Base-by-base conservation (phyloP, 2,329 filamentous ascomycete genomes). In the Colletotrichum graminicola region DNA sequence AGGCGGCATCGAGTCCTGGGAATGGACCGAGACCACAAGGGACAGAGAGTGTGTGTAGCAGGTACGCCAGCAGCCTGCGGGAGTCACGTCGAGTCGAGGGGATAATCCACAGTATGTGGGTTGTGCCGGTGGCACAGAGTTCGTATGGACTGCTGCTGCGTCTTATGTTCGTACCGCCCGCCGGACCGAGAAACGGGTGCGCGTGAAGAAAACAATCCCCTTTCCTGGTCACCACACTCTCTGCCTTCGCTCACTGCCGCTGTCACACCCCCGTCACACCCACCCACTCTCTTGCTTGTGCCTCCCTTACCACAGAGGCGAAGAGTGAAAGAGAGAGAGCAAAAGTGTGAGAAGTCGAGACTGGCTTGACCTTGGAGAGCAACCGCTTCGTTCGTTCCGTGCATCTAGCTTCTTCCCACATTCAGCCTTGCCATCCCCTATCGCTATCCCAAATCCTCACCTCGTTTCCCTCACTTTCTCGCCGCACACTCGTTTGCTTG, bases 181-280 rank as follows among this genome's bases (percentile, higher is more conserved):
- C 72, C 73, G 72, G 41, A 72, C 23, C 5, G 6, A 16, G 12
- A 2, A 23, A 29, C 16, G 18, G 43, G 43, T 49, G 56, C 23
- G 41, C 61, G 64, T 54, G 55, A 73, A 67, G 65, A 73, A 74
- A 74, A 74, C 72, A 74, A 69, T 72, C 72, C 72, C 73, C 67
- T 72, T 73, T 73, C 68, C 65, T 62, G 66, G 62, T 49, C 16
- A 43, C 41, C 62, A 47, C 29, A 51, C 51, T 57, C 51, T 57
- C 47, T n/a, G 14, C 45, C 45, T 14, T 65, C 52, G 51, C 39
- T 54, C 55, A 23, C 39, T 64, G 23, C 52, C 41, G 54, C 59
- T 60, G 18, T 54, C 59, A 60, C 47, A 66, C 67, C 61, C 54
- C 66, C 67, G 47, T 54, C 34, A 41, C 54, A 60, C 59, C 36